Evolutionary conservation across 352 stramenopile species (phyloP), one percentile per base, ranked within the genome.

Genomic region (Thalassiosira gravida): DNA sequence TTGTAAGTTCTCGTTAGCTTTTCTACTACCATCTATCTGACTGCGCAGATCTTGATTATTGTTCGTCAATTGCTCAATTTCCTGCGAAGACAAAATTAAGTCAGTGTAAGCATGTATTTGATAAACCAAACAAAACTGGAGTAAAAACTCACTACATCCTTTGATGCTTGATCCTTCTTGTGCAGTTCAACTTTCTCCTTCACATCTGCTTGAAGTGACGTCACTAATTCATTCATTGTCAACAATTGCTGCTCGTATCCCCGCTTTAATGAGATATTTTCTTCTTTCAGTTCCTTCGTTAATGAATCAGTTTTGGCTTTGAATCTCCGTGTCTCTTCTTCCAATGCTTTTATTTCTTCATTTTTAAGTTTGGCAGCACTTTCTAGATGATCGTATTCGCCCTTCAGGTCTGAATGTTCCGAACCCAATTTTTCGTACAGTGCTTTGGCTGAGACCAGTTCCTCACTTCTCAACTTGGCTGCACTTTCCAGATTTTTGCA

Each of bases 161-260:
- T 50, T 50, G 42, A 6, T n/a, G 13, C 13, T n/a, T 50, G 16
- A 6, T 50, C 42, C 42, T 50, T 50, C 13, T 50, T n/a, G 42
- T 50, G 5, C 42, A 50, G 42, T n/a, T 50, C 42, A 5, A 50
- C 42, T n/a, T 50, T 50, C 42, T 50, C 13, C n/a, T n/a, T n/a
- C n/a, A n/a, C n/a, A n/a, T n/a, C n/a, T n/a, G n/a, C n/a, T 20
- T 50, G 6, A 50, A 50, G 3, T n/a, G 3, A n/a, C 16, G 16
- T n/a, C 3, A 6, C 5, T n/a, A n/a, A 50, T 50, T 2, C 42
- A 50, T 50, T 50, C 42, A n/a, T 18, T 8, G 42, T 22, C 42
- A n/a, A 9, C 3, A 50, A 3, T 50, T 50, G 42, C 42, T n/a
- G 6, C 20, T 18, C 42, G 20, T 50, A n/a, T n/a, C 42, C 42